phyloP scores from a whole-genome alignment of 345 rosid genomes.

The Linum tenue region DNA sequence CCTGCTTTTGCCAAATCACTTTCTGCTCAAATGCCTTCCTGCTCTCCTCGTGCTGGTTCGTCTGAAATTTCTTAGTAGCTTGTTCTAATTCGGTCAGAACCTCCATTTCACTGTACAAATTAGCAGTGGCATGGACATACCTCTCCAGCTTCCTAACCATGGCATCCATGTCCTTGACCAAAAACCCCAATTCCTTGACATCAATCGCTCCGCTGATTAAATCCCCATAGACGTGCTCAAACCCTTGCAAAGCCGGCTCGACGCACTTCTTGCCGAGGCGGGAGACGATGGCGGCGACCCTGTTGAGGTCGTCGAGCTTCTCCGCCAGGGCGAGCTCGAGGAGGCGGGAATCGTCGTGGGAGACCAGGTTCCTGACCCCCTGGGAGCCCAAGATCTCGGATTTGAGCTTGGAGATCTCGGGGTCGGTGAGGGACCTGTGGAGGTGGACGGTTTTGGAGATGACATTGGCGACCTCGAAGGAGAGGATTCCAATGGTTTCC shows the following conservation, averaged over 20 bases:
- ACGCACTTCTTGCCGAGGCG: constrained; percentile 79
- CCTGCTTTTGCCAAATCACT: constrained; percentile 90
- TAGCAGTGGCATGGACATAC: constrained; percentile 56
- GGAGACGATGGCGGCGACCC: constrained; percentile 73
- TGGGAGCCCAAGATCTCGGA: constrained; percentile 53
- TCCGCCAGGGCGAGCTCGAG: constrained; percentile 71
- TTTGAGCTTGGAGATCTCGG: constrained; percentile 64
- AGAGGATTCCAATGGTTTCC: constrained; percentile 63
- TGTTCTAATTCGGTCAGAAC: constrained; percentile 80
- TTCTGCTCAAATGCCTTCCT: constrained; percentile 86
- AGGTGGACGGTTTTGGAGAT: constrained; percentile 85
- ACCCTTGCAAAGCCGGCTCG: constrained; percentile 88
- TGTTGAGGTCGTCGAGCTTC: constrained; percentile 71
- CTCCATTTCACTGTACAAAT: constrained; percentile 82
- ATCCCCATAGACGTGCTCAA: constrained; percentile 90
- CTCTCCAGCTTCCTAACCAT: constrained; percentile 93
- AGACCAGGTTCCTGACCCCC: constrained; percentile 53
- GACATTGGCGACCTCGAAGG: constrained; percentile 83
- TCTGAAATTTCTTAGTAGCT: constrained; percentile 66
- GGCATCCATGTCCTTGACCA: constrained; percentile 88
- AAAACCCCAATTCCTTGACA: constrained; percentile 67
- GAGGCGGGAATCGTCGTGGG: constrained; percentile 53
- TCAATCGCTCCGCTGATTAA: constrained; percentile 62
- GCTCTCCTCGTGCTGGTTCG: constrained; percentile 75
- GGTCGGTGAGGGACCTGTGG: constrained; percentile 67